Percentiles rank a stretch among this genome's conserved stretches.
These are phyloP conservation scores for Phlegmacium glaucopus DNA, from an alignment of 768 basidiomycete species.

Conservation along the genomic window DNA sequence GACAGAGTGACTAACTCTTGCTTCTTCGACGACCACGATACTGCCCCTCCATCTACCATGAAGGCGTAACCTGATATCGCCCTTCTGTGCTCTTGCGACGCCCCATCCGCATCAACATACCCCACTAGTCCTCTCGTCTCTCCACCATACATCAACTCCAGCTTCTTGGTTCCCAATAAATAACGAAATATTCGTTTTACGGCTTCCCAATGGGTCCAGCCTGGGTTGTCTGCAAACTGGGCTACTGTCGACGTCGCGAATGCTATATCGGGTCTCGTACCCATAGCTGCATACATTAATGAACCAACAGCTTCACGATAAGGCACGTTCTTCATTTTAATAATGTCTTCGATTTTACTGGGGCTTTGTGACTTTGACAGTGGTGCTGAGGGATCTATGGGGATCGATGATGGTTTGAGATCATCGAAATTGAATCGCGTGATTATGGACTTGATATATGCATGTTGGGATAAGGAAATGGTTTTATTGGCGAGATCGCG, in stretches of 20 bases:
- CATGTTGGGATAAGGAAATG: constrained; percentile 26
- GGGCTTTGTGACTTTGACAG: constrained; percentile 7
- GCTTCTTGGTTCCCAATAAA: constrained; percentile 18
- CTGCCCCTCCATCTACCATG: too few species aligned
- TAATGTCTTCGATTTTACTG: constrained; percentile 6
- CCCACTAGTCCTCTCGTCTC: constrained; percentile 13
- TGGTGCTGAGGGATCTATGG: constrained; percentile 9
- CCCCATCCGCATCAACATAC: too few species aligned
- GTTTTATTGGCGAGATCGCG: constrained; percentile 17
- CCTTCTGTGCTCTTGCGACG: too few species aligned
- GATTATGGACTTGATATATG: constrained; percentile 28
- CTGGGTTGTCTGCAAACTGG: constrained; percentile 20
- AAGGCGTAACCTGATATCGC: too few species aligned
- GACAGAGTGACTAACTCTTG: too few species aligned
- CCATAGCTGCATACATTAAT: too few species aligned
- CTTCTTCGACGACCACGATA: too few species aligned
- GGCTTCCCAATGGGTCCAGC: constrained; percentile 21
- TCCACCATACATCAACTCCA: constrained; percentile 12
- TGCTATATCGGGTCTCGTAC: constrained; percentile 12
- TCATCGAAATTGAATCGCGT: too few species aligned
- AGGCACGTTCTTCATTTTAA: too few species aligned
- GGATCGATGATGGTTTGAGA: constrained; percentile 13
- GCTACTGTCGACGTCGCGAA: constrained; percentile 20
- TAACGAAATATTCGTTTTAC: constrained; percentile 22
- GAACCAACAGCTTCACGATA: too few species aligned